Percentiles rank a stretch among this genome's conserved stretches.
Evolutionary conservation across 306 rosid species (phyloP).

Genomic region (Cicer cuneatum): DNA sequence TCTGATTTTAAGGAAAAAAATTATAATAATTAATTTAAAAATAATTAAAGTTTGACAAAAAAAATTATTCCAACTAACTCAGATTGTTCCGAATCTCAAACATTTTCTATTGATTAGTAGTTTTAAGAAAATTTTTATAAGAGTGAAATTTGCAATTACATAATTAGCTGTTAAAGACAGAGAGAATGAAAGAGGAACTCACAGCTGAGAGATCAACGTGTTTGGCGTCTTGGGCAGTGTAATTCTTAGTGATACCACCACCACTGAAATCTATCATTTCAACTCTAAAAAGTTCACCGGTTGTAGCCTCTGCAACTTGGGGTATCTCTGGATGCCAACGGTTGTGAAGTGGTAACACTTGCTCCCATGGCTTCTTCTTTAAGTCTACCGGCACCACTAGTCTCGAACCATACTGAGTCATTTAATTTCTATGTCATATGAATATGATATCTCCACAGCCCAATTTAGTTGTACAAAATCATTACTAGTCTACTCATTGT

Average conservation of each 20-base stretch:
- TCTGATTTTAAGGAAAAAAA: too few relatives aligned
- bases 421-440: neutral
- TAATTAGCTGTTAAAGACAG: neutral
- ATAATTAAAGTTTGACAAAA: too few relatives aligned
- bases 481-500: neutral
- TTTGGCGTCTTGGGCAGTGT: constrained; percentile 64
- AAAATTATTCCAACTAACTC: too few relatives aligned
- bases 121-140: neutral
- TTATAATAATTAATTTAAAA: too few relatives aligned
- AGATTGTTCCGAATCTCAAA: too few relatives aligned
- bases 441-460: neutral
- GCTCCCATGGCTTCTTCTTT: constrained; percentile 60
- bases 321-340: constrained; percentile 63
- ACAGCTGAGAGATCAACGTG: constrained; percentile 55
- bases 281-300: constrained; percentile 48
- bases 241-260: constrained; percentile 54
- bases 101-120: too few relatives aligned
- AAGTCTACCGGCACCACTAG: constrained; percentile 49
- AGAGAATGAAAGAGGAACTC: constrained; percentile 38
- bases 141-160: neutral
- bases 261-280: constrained; percentile 62
- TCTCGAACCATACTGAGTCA: constrained; percentile 49
- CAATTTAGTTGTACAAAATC: neutral
- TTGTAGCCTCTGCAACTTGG: constrained; percentile 49
- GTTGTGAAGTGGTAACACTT: constrained; percentile 54